phyloP scores from a whole-genome alignment of 305 asterid species.

The Caryopteris hybrid region DNA sequence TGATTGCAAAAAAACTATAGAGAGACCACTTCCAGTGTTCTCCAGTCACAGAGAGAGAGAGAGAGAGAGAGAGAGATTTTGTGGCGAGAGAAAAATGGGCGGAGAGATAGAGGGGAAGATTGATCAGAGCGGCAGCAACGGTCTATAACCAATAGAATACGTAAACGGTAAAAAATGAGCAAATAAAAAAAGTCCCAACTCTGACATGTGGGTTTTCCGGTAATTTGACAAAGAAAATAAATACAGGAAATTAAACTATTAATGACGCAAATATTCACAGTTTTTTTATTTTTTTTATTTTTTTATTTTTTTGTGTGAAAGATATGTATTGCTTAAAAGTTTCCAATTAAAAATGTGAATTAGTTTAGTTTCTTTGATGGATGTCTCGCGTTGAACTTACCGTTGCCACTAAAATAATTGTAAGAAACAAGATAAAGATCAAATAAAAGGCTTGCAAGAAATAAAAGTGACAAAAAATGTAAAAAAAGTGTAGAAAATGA shows the following conservation, averaged over 20 bases:
- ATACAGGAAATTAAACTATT: background rate
- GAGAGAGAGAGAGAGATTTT: background rate
- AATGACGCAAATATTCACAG: background rate
- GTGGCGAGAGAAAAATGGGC: background rate
- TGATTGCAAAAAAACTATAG: background rate
- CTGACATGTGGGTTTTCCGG: background rate
- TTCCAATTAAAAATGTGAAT: too few species aligned
- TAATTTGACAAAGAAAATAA: background rate
- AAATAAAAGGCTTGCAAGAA: too few species aligned
- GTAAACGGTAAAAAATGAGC: slow-evolving; percentile 10
- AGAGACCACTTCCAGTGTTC: background rate
- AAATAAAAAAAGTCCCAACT: background rate
- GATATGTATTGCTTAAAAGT: too few species aligned
- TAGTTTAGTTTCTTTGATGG: too few species aligned
- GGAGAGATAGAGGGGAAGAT: background rate
- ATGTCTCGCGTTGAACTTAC: too few species aligned
- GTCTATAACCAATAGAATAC: background rate
- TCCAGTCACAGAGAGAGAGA: background rate
- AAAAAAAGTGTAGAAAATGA: too few species aligned
- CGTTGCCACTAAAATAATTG: too few species aligned
- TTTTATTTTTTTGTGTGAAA: too few species aligned
- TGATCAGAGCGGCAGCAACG: slow-evolving; percentile 3
- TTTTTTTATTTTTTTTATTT: too few species aligned
- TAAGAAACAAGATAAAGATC: too few species aligned
- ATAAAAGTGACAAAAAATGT: too few species aligned